Evolutionary conservation across 768 basidiomycete species (phyloP), one percentile per base, ranked within the genome.

Genomic region (Tulasnella sp.): DNA sequence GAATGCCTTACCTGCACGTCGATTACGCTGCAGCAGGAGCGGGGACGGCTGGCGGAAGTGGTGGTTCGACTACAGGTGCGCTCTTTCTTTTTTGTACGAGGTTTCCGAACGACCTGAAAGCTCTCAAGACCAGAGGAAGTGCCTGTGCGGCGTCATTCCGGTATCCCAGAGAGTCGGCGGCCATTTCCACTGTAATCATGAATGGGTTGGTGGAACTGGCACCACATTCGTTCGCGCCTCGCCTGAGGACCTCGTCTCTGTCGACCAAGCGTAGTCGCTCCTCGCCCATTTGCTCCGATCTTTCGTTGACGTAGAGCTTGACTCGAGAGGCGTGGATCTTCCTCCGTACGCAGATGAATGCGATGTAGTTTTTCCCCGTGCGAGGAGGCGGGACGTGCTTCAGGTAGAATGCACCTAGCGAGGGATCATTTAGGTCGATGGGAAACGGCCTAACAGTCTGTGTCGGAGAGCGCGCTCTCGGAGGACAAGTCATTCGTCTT

Each of bases 301-400:
- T 58, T 68, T 68, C n/a, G n/a, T n/a, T n/a, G n/a, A n/a, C n/a
- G n/a, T n/a, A n/a, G n/a, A n/a, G n/a, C n/a, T n/a, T n/a, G n/a
- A 71, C 58, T 56, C 76, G 7, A 10, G 76, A 74, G 31, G 31
- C 14, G 58, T 77, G 76, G 4, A 77, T 77, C 52, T 36, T 5
- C 76, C 71, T 56, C 9, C 76, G 14, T 16, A 71, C 38, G 76
- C 76, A 77, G 62, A 77, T 36, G 62, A 39, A 77, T 19, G 48
- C 76, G 3, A 77, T 7, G 36, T 9, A 77, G 58, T 77, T 56
- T 12, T 34, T 38, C 18, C 27, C 76, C 19, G 8, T 68, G n/a
- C 58, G 76, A 9, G 76, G 76, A 12, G 76, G 76, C 4, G 76
- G 56, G 10, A 77, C 62, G 27, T 77, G 76, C 31, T 77, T 56